Evolutionary conservation across 371 early-diverging fungal species (phyloP).

Genomic region (Dipsacomyces acuminosporus): DNA sequence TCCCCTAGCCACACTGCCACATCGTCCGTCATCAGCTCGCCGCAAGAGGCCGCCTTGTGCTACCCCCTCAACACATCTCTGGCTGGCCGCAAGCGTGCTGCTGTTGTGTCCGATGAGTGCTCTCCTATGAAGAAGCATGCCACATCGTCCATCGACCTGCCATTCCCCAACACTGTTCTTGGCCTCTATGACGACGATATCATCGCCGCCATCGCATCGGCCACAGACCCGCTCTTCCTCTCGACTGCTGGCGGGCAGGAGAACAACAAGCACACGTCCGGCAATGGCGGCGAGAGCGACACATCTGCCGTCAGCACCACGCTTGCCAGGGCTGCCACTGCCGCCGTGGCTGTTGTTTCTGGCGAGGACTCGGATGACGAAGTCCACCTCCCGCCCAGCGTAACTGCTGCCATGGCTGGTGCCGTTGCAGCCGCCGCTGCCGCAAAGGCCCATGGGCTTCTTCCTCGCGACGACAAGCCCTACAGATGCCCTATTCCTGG

Average conservation of each 20-base stretch:
- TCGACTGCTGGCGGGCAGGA: conserved; percentile 12
- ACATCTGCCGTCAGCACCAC: conserved; percentile 6
- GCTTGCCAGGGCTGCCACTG: conserved; percentile 31
- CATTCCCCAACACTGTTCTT: conserved; percentile 35
- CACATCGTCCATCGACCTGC: conserved; percentile 12
- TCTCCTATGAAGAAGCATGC: conserved; percentile 8
- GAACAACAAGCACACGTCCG: neutral
- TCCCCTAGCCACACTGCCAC: conserved; percentile 37
- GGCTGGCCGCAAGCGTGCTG: conserved; percentile 26
- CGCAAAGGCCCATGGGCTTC: conserved; percentile 43
- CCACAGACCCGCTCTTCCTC: conserved; percentile 47
- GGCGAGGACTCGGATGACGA: conserved; percentile 40
- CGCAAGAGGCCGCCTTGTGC: conserved; percentile 30
- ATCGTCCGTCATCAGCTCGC: conserved; percentile 40
- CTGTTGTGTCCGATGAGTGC: conserved; percentile 6
- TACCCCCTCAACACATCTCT: conserved; percentile 20
- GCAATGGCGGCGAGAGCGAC: conserved; percentile 5
- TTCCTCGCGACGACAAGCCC: conserved; percentile 59
- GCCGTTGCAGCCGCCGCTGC: conserved; percentile 48
- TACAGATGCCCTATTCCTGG: conserved; percentile 75
- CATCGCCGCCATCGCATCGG: conserved; percentile 46
- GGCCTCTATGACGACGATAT: conserved; percentile 50
- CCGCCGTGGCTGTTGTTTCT: conserved; percentile 27
- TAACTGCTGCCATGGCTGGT: conserved; percentile 49
- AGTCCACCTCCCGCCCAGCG: conserved; percentile 47